phyloP scores from a whole-genome alignment of 2,329 filamentous ascomycete species.

The Epichloe coenophiala region DNA sequence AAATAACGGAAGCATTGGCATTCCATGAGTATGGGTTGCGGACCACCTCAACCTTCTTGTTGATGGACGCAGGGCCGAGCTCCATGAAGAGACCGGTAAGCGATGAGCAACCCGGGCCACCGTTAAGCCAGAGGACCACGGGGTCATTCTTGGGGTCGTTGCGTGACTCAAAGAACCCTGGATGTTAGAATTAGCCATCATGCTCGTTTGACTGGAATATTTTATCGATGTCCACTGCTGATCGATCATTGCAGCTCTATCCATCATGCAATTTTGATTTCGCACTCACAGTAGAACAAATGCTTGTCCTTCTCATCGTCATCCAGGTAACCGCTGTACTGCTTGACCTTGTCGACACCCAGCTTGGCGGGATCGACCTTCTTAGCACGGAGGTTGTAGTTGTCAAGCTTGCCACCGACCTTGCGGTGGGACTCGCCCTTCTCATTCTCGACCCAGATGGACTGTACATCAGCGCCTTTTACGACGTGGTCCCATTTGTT shows the following conservation, averaged over 20 bases:
- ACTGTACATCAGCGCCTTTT: slow-evolving; percentile 70
- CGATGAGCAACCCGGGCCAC: slow-evolving; percentile 92
- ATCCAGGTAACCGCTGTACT: slow-evolving; percentile 96
- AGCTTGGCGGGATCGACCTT: slow-evolving; percentile 75
- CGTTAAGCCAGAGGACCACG: slow-evolving; percentile 88
- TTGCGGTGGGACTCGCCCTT: slow-evolving; percentile 71
- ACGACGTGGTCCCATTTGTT: slow-evolving; percentile 85
- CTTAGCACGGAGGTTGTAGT: slow-evolving; percentile 84
- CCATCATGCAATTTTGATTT: background rate
- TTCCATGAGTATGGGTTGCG: slow-evolving; percentile 93
- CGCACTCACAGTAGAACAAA: slow-evolving; percentile 81
- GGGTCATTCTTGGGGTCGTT: slow-evolving; percentile 96
- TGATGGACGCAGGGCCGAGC: slow-evolving; percentile 77
- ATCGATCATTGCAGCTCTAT: background rate
- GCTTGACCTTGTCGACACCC: slow-evolving; percentile 86
- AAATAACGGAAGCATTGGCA: slow-evolving; percentile 94
- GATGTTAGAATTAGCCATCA: background rate
- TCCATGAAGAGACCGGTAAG: slow-evolving; percentile 96
- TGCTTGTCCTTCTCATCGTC: slow-evolving; percentile 96
- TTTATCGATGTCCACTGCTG: background rate
- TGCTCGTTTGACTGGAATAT: background rate
- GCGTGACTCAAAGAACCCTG: slow-evolving; percentile 98
- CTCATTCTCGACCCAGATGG: slow-evolving; percentile 62
- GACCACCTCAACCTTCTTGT: slow-evolving; percentile 68
- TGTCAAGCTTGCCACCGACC: slow-evolving; percentile 70